Conservation (phyloP, 805 yeast species). For the Starmerella cellae region DNA sequence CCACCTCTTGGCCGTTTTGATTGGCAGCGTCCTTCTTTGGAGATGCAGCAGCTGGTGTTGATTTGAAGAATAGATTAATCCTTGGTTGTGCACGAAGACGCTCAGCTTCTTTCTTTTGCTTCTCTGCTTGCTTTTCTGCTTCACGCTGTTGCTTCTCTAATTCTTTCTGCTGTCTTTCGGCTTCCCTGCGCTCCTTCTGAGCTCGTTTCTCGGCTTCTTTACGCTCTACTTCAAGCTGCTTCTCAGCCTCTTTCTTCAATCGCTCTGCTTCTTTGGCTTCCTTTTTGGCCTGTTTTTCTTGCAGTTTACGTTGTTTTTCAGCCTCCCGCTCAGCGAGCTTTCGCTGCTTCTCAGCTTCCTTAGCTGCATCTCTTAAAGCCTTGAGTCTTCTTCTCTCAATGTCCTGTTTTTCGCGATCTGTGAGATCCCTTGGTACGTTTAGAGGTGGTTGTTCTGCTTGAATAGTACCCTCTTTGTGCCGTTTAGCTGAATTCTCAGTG, state of each 20-base stretch:
- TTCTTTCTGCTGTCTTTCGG: conserved; percentile 21
- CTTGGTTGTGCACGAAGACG: conserved; percentile 18
- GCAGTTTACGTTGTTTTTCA: conserved; percentile 20
- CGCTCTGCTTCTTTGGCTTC: conserved; percentile 17
- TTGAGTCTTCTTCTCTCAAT: neutral
- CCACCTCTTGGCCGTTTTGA: no score
- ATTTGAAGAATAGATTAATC: conserved; percentile 19
- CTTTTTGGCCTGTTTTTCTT: conserved; percentile 17
- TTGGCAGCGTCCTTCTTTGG: no score
- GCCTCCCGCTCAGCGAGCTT: conserved; percentile 15
- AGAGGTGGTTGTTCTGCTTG: no score
- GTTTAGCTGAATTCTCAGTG: no score
- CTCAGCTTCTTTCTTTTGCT: conserved; percentile 18
- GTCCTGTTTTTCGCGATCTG: neutral
- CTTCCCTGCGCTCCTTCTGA: conserved; percentile 17
- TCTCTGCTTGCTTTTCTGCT: conserved; percentile 13
- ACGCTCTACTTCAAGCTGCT: conserved; percentile 16
- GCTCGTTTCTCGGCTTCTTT: conserved; percentile 21
- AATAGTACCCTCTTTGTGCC: no score
- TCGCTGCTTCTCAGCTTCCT: conserved; percentile 4
- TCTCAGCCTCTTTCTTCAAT: conserved; percentile 17
- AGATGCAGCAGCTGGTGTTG: neutral
- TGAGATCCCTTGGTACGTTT: neutral
- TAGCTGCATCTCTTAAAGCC: conserved; percentile 3
- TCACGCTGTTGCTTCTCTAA: conserved; percentile 18